These are phyloP conservation scores for Serpula lacrymans DNA, from an alignment of 768 basidiomycete genomes.

Conservation along the genomic window DNA sequence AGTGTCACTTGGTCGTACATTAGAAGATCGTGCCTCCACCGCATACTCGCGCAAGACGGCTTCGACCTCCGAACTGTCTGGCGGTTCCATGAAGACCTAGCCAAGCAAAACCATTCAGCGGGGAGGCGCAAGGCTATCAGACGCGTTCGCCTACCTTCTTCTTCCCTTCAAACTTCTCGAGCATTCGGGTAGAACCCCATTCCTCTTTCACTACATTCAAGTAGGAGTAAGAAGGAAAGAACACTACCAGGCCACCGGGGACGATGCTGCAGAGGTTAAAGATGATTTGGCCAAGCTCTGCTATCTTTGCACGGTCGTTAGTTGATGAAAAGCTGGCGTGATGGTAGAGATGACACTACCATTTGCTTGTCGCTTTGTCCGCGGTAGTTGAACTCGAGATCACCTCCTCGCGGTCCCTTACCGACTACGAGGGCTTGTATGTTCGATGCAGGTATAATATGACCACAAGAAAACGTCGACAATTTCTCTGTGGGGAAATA, in stretches of 20 bases:
- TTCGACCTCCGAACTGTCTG: conserved; percentile 69
- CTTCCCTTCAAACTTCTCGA: conserved; percentile 61
- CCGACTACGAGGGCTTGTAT: conserved; percentile 71
- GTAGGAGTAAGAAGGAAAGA: conserved; percentile 90
- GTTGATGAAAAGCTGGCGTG: background rate
- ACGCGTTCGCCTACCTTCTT: conserved; percentile 58
- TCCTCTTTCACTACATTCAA: conserved; percentile 59
- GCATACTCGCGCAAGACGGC: conserved; percentile 71
- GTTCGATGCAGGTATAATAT: conserved; percentile 82
- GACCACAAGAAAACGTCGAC: conserved; percentile 85
- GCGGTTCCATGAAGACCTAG: conserved; percentile 92
- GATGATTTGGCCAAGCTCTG: conserved; percentile 81
- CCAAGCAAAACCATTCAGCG: background rate
- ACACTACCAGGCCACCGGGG: conserved; percentile 88
- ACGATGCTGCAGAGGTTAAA: conserved; percentile 76
- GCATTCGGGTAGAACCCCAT: conserved; percentile 63
- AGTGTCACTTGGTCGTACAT: conserved; percentile 11
- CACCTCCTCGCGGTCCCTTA: conserved; percentile 70
- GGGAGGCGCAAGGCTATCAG: background rate
- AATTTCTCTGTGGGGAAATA: conserved; percentile 57
- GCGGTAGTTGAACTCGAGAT: conserved; percentile 79
- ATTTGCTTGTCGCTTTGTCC: conserved; percentile 63
- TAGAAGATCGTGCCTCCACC: conserved; percentile 35
- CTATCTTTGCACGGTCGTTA: conserved; percentile 45
- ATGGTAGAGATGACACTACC: conserved; percentile 46